Conservation (phyloP, 1,284 basidiomycete genomes). For the Cutaneotrichosporon sp. region DNA sequence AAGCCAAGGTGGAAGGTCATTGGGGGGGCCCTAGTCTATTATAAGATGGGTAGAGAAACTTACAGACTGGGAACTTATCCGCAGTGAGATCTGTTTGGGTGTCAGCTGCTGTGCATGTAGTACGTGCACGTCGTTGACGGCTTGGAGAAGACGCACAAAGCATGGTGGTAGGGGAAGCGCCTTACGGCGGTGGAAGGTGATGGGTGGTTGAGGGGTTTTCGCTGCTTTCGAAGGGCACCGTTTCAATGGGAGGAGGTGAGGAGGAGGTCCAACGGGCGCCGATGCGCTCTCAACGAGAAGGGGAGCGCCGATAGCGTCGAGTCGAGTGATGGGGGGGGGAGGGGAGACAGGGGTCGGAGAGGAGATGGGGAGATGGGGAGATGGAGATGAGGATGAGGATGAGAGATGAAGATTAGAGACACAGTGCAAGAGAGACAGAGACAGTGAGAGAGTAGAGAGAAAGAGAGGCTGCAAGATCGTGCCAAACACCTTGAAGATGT, state of each 20-base stretch:
- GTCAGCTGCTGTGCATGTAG: slow-evolving; percentile 1
- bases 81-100: slow-evolving; percentile 59
- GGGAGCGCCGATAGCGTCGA: too few species aligned
- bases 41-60: slow-evolving; percentile 40
- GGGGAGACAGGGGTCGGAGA: too few species aligned
- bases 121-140: too few species aligned
- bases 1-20: background rate
- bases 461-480: background rate
- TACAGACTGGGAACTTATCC: slow-evolving; percentile 71
- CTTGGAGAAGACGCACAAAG: slow-evolving; percentile 20
- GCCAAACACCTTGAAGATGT: too few species aligned
- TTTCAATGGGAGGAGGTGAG: background rate
- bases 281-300: too few species aligned
- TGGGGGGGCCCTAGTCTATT: too few species aligned
- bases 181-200: background rate
- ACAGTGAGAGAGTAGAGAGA: background rate
- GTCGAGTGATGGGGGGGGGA: too few species aligned
- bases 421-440: background rate
- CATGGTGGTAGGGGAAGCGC: slow-evolving; percentile 13
- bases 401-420: background rate
- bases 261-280: background rate
- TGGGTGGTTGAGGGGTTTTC: background rate
- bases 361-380: background rate
- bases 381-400: background rate
- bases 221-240: too few species aligned